phyloP scores from a whole-genome alignment of 805 yeast genomes.

The Komagataella ulmi region DNA sequence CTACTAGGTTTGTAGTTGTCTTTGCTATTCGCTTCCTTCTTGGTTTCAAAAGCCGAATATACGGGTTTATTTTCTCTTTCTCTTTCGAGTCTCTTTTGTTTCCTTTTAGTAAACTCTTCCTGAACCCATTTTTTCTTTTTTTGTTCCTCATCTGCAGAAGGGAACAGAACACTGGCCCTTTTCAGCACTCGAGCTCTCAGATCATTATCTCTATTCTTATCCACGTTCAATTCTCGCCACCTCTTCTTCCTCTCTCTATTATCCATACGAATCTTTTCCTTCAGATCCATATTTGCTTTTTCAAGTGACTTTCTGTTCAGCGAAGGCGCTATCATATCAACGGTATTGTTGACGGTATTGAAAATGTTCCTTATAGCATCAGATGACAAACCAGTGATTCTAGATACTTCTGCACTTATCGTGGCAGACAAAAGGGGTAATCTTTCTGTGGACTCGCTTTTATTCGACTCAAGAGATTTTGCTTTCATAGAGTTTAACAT shows the following conservation, averaged over 20 bases:
- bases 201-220: conserved; percentile 81
- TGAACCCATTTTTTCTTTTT: conserved; percentile 58
- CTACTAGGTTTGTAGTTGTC: background rate
- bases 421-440: background rate
- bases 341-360: background rate
- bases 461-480: background rate
- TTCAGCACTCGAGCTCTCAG: conserved; percentile 64
- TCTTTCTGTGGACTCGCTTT: background rate
- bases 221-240: conserved; percentile 74
- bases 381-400: background rate
- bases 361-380: background rate
- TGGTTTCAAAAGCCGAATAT: background rate
- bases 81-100: conserved; percentile 41
- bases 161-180: conserved; percentile 57
- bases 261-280: conserved; percentile 47
- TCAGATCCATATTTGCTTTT: conserved; percentile 18
- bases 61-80: conserved; percentile 14
- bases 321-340: conserved; percentile 1
- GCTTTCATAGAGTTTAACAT: background rate
- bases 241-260: conserved; percentile 69
- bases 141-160: conserved; percentile 39
- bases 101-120: conserved; percentile 54
- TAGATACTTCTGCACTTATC: background rate
- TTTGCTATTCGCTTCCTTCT: conserved; percentile 4
- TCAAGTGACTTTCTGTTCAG: background rate